A percentile compares a stretch with the other conserved stretches of the same genome.
These are phyloP conservation scores for Aspergillus leporis DNA, from an alignment of 495 filamentous ascomycete species.

Conservation along the genomic window DNA sequence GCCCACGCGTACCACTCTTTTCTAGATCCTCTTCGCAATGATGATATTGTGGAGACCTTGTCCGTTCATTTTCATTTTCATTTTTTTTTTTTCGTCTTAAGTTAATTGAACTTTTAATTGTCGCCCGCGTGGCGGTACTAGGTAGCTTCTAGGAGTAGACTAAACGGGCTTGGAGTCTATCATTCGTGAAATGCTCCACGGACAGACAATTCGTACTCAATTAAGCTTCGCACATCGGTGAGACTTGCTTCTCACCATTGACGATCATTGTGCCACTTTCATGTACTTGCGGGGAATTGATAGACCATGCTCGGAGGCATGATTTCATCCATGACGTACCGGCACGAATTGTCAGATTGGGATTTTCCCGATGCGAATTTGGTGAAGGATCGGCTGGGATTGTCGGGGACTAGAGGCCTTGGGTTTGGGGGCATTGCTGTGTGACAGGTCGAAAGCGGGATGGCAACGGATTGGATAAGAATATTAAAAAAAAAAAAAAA, in stretches of 20 bases:
- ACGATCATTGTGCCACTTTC: no score
- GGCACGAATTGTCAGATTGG: not conserved
- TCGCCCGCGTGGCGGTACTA: no score
- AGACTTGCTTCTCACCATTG: no score
- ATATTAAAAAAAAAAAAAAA: not conserved
- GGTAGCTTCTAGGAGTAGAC: no score
- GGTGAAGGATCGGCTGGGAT: not conserved
- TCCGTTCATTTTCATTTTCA: not conserved
- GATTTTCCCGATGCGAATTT: not conserved
- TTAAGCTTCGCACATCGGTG: no score
- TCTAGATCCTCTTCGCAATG: not conserved
- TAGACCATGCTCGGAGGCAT: not conserved
- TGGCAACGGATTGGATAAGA: not conserved
- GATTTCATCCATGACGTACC: not conserved
- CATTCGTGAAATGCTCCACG: no score
- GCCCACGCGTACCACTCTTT: not conserved
- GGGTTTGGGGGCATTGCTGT: not conserved
- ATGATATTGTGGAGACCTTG: not conserved
- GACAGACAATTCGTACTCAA: no score
- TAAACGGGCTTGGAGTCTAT: no score
- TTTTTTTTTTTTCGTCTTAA: not conserved
- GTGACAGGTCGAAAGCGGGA: slow-evolving; percentile 2
- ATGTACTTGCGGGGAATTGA: not conserved
- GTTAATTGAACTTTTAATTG: no score
- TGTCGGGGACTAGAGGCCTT: not conserved